Conservation (phyloP, 139 green algal species). For the Chlorella ohadii region DNA sequence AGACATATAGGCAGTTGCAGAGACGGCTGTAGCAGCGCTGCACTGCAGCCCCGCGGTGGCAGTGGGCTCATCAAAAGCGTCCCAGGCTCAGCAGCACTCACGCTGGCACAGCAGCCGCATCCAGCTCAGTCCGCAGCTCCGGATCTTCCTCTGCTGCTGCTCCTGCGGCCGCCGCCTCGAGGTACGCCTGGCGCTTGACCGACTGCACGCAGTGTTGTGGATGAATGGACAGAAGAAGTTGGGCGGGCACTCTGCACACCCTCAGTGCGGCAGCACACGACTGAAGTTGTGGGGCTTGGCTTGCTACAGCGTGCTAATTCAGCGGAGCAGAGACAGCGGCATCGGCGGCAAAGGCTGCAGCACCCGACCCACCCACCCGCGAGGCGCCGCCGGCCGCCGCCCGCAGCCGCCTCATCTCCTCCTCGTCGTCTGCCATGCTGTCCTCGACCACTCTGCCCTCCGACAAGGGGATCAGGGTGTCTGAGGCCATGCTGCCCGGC, state of each 20-base stretch:
- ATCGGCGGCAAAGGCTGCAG: no score
- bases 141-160: neutral
- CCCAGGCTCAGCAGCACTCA: neutral
- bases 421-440: neutral
- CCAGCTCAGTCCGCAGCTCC: neutral
- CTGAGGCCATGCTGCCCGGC: neutral
- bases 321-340: no score
- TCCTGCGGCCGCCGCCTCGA: neutral
- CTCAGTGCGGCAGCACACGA: no score
- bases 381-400: neutral
- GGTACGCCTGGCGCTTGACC: neutral
- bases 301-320: no score
- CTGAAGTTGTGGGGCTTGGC: no score
- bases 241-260: neutral
- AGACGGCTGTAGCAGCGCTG: no score
- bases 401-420: neutral
- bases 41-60: no score
- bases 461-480: neutral
- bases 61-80: no score
- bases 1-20: no score
- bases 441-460: neutral
- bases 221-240: neutral
- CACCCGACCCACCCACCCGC: no score
- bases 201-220: neutral
- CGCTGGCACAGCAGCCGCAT: conserved; percentile 1